Percentiles rank a stretch among this genome's conserved stretches.
These are phyloP conservation scores for Talaromyces ruber DNA, from an alignment of 495 filamentous ascomycete genomes.

Conservation along the genomic window DNA sequence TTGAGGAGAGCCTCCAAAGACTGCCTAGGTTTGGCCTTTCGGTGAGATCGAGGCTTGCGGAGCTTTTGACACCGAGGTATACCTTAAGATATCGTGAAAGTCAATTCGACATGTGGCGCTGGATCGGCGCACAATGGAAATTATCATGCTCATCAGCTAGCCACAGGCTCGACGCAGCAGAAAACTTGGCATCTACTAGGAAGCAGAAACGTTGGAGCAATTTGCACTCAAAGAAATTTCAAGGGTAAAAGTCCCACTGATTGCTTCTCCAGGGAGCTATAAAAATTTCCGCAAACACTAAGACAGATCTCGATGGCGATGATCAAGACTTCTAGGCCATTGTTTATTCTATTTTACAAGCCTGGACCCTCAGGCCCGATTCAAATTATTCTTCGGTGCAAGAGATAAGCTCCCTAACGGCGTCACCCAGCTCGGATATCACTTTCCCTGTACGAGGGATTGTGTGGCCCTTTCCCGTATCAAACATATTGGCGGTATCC, in stretches of 20 bases:
- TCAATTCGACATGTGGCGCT: too few relatives aligned
- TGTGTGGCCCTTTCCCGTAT: slow-evolving; percentile 48
- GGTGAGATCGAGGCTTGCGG: too few relatives aligned
- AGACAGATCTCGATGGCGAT: neutral
- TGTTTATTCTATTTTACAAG: neutral
- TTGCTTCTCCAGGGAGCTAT: neutral
- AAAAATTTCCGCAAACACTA: neutral
- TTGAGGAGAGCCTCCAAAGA: too few relatives aligned
- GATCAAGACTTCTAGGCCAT: neutral
- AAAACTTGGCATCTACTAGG: neutral
- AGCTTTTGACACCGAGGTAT: too few relatives aligned
- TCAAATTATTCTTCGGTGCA: neutral
- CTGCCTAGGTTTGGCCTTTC: too few relatives aligned
- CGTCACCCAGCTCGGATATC: slow-evolving; percentile 17
- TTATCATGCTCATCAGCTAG: neutral
- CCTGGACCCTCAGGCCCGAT: neutral
- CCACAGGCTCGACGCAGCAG: neutral
- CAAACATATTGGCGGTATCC: slow-evolving; percentile 40
- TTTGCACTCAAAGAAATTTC: neutral
- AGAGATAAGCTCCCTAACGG: slow-evolving; percentile 15
- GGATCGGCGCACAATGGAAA: too few relatives aligned
- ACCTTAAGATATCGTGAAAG: too few relatives aligned
- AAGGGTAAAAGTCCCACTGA: neutral
- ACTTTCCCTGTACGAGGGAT: slow-evolving; percentile 40
- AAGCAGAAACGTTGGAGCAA: neutral